phyloP scores from a whole-genome alignment of 164 flowering plant species.

The Paratinospora sagittata region DNA sequence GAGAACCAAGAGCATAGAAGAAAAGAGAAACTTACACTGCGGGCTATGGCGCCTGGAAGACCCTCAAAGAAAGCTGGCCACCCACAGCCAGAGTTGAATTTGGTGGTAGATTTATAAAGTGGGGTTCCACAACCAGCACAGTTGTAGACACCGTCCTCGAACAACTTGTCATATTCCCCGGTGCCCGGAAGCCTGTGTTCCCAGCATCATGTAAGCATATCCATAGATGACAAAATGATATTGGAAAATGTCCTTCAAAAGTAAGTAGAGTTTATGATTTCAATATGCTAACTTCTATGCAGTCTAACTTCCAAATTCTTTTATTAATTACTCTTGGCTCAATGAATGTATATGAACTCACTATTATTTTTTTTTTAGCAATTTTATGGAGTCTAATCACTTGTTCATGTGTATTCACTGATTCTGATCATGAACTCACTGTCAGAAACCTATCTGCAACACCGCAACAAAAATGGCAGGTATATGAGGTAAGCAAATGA shows the following conservation, averaged over 20 bases:
- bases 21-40: conserved; percentile 38
- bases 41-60: conserved; percentile 69
- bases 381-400: not conserved
- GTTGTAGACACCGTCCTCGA: conserved; percentile 50
- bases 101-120: conserved; percentile 61
- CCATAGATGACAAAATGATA: not conserved
- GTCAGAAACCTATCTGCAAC: not conserved
- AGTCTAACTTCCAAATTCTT: not conserved
- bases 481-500: too few relatives aligned
- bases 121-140: conserved; percentile 79
- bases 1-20: not conserved
- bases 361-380: not conserved
- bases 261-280: not conserved
- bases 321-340: not conserved
- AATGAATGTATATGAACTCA: not conserved
- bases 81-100: conserved; percentile 81
- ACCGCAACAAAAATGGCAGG: not conserved
- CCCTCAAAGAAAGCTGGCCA: conserved; percentile 93
- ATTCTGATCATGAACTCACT: not conserved
- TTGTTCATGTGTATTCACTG: not conserved
- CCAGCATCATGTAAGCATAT: not conserved
- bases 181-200: conserved; percentile 51
- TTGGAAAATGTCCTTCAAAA: not conserved
- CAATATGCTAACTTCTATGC: not conserved
- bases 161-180: conserved; percentile 77